These are phyloP conservation scores for Pittosporum tobira DNA, from an alignment of 129 eudicot species.

Conservation along the genomic window DNA sequence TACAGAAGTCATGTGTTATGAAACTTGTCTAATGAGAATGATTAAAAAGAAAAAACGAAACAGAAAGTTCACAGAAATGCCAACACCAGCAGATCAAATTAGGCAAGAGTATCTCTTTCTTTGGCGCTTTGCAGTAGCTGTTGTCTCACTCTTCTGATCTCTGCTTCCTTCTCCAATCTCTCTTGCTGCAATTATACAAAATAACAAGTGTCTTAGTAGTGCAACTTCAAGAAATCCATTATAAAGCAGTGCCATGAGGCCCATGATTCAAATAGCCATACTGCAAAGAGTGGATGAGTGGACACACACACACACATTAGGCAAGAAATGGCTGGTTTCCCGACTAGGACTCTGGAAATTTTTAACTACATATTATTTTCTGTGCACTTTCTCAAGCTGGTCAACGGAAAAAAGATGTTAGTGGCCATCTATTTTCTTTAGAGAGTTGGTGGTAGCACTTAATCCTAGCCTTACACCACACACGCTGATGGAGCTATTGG, in stretches of 20 bases:
- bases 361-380: too few relatives aligned
- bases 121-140: slow-evolving; percentile 45
- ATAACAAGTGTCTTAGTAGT: not conserved
- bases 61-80: slow-evolving; percentile 6
- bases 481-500: too few relatives aligned
- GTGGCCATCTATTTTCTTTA: too few relatives aligned
- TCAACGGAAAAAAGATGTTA: too few relatives aligned
- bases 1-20: slow-evolving; percentile 19
- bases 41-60: slow-evolving; percentile 8
- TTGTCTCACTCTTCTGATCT: slow-evolving; percentile 64
- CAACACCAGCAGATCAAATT: slow-evolving; percentile 14
- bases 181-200: slow-evolving; percentile 35
- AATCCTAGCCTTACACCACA: too few relatives aligned
- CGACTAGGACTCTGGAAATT: too few relatives aligned
- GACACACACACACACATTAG: too few relatives aligned
- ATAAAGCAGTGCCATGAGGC: not conserved
- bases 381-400: too few relatives aligned
- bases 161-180: slow-evolving; percentile 63
- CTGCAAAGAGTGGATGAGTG: not conserved
- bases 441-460: too few relatives aligned
- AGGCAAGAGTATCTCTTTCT: slow-evolving; percentile 49
- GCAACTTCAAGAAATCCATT: not conserved
- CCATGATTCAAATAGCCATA: not conserved
- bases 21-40: slow-evolving; percentile 10
- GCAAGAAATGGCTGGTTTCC: not conserved